phyloP scores from a whole-genome alignment of 2,329 filamentous ascomycete genomes.

The Zasmidium citrigriseum region DNA sequence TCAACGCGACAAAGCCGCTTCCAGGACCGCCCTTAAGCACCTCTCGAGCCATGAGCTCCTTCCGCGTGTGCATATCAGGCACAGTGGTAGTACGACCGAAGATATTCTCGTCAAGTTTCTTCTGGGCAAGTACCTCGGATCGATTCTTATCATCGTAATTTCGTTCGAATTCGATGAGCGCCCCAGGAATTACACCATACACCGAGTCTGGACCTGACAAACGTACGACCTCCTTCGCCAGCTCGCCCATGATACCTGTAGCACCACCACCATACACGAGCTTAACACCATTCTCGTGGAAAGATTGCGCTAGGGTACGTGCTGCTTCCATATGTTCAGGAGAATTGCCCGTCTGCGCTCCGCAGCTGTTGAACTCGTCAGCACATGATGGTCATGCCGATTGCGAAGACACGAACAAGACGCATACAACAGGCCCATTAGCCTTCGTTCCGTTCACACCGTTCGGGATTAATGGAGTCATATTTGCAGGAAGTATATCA shows the following conservation, averaged over 20 bases:
- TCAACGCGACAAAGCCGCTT: constrained; percentile 84
- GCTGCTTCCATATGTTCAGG: constrained; percentile 77
- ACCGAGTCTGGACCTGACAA: constrained; percentile 78
- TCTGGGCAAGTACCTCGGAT: constrained; percentile 27
- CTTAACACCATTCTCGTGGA: constrained; percentile 74
- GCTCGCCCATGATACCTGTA: constrained; percentile 90
- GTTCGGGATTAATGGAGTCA: too few species aligned
- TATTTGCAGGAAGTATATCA: too few species aligned
- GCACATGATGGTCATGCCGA: too few species aligned
- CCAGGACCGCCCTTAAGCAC: constrained; percentile 80
- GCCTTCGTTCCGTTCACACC: too few species aligned
- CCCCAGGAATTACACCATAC: constrained; percentile 89
- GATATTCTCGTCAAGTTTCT: constrained; percentile 60
- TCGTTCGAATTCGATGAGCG: constrained; percentile 59
- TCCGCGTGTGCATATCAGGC: constrained; percentile 92
- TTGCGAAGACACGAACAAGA: constrained; percentile 70
- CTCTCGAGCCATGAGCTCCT: constrained; percentile 88
- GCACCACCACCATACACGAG: constrained; percentile 96
- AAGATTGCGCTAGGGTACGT: constrained; percentile 68
- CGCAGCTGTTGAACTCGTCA: constrained; percentile 74
- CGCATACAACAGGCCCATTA: constrained; percentile 70
- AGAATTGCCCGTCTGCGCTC: constrained; percentile 72
- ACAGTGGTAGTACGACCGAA: constrained; percentile 91
- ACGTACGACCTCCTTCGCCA: constrained; percentile 82
- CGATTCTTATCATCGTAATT: constrained; percentile 42